These are phyloP conservation scores for Wickerhamomyces sp. DNA, from an alignment of 1,139 yeast genomes.

Conservation along the genomic window DNA sequence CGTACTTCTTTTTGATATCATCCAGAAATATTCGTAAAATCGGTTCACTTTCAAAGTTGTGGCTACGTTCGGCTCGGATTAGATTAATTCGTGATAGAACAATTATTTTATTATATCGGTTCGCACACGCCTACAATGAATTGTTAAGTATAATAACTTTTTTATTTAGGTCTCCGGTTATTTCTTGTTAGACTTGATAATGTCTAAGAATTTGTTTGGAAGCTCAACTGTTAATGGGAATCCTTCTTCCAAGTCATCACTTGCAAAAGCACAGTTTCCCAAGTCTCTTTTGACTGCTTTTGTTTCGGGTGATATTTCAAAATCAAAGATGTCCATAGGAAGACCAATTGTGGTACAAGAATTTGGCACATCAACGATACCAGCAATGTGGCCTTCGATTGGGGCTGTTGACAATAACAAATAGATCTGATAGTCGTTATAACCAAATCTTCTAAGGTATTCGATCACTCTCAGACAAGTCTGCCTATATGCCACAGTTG, in stretches of 20 bases:
- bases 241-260: constrained; percentile 22
- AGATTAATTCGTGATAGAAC: no score
- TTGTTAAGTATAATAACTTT: no score
- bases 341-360: constrained; percentile 47
- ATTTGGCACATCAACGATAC: constrained; percentile 49
- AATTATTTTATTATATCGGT: no score
- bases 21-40: no score
- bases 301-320: constrained; percentile 42
- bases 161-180: no score
- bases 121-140: no score
- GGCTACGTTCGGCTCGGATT: no score
- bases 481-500: constrained; percentile 46
- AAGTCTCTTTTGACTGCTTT: constrained; percentile 24
- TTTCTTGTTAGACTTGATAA: not conserved
- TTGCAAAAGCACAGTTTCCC: constrained; percentile 38
- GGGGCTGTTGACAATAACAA: constrained; percentile 43
- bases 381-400: constrained; percentile 47
- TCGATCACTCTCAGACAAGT: constrained; percentile 46
- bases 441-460: constrained; percentile 44
- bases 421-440: constrained; percentile 46
- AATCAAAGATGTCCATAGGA: constrained; percentile 48
- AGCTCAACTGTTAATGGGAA: constrained; percentile 23
- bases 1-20: no score
- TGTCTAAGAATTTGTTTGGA: constrained; percentile 22
- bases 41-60: no score